Evolutionary conservation across 768 basidiomycete species (phyloP), one percentile per base, ranked within the genome.

Genomic region (Scleroderma bovista): DNA sequence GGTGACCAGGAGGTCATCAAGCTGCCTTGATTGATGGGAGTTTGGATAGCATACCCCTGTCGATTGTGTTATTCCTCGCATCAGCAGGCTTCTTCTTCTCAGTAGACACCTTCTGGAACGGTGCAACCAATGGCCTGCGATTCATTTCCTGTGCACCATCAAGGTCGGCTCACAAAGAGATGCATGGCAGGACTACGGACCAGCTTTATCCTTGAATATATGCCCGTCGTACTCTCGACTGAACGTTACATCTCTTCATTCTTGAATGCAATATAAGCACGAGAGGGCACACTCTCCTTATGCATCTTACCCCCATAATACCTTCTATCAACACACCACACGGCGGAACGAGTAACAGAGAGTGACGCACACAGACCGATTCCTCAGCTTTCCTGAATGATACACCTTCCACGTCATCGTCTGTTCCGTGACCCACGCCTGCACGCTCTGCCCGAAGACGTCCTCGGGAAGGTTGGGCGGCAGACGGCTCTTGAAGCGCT

Each of bases 241-340:
- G 60, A 98, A 97, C 2, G 63, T 64, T 96, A 70, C 11, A 73
- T 71, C 16, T 88, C 88, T 48, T 85, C 81, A 15, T 70, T 77
- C 73, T 81, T 86, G 77, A 99, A 96, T 1, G 84, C 83, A 54
- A 96, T 86, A 64, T 97, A 97, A 12, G 95, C 95, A 36, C 94
- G 81, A 19, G 94, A 93, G 16, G 84, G 76, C 8, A 91, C 70
- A 49, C 84, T 87, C 72, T 94, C 92, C 72, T 88, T 90, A 70
- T 85, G 85, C 64, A 83, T 60, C 57, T 92, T 92, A 51, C 47
- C 15, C n/a, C 29, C 3, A 44, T 23, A 37, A n/a, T 20, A 10
- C 24, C 20, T 16, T 36, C 20, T 10, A 22, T 36, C 15, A 16
- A 4, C 13, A 32, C 16, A 26, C 29, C 23, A 11, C 19, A 13